Conservation (phyloP, 371 early-diverging fungal genomes). For the Gilbertella persicaria region DNA sequence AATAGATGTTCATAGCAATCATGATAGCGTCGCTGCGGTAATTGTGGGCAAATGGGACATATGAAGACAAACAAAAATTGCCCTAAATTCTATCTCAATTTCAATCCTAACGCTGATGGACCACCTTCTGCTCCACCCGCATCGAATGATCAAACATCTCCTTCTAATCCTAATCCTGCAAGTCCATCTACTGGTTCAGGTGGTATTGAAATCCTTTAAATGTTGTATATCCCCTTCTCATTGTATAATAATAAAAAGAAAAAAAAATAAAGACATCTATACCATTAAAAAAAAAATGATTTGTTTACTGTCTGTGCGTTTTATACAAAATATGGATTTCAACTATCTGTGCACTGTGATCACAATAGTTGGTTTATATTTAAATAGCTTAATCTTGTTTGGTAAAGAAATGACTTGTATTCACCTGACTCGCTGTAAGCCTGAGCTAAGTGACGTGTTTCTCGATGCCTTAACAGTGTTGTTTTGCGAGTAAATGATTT, state of each 20-base stretch:
- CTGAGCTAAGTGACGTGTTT: constrained; percentile 14
- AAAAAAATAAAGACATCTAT: too few relatives aligned
- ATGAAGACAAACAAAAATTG: constrained; percentile 90
- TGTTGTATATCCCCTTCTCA: not conserved
- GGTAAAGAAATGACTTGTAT: not conserved
- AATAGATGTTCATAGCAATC: not conserved
- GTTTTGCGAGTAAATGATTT: constrained; percentile 70
- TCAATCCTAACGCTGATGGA: not conserved
- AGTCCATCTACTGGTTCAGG: not conserved
- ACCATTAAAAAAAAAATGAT: too few relatives aligned
- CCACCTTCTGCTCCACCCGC: not conserved
- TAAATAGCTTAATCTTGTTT: too few relatives aligned
- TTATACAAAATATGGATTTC: too few relatives aligned
- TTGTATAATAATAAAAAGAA: too few relatives aligned
- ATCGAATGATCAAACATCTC: too few relatives aligned
- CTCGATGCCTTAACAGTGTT: constrained; percentile 65
- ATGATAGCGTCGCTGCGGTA: constrained; percentile 72
- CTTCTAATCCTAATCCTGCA: not conserved
- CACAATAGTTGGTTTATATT: too few relatives aligned
- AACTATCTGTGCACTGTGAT: too few relatives aligned
- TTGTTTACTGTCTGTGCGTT: too few relatives aligned
- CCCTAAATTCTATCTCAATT: constrained; percentile 61
- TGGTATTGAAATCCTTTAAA: not conserved
- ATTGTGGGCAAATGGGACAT: constrained; percentile 84
- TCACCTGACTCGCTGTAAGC: too few relatives aligned